Evolutionary conservation across 2,329 filamentous ascomycete species (phyloP).

Genomic region (Aureobasidium sp.): DNA sequence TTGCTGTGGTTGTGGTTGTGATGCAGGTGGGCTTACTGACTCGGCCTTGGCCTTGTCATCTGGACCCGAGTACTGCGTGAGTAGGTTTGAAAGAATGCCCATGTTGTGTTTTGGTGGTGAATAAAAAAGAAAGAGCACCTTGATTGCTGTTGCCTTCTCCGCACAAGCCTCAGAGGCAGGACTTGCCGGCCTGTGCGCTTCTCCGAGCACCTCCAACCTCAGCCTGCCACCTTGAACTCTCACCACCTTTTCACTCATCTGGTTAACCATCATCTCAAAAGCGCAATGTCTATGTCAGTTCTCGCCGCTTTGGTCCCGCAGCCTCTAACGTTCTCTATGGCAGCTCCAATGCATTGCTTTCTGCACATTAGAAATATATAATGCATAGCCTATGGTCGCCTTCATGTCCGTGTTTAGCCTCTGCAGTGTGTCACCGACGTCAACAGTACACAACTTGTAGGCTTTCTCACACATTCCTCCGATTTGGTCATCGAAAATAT

Average conservation of each 20-base stretch:
- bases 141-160: constrained; percentile 3
- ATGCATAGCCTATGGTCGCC: background rate
- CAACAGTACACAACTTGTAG: background rate
- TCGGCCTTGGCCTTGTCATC: background rate
- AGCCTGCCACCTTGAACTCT: background rate
- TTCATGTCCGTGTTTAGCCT: background rate
- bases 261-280: background rate
- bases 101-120: background rate
- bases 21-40: background rate
- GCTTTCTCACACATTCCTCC: background rate
- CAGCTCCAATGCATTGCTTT: background rate
- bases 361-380: background rate
- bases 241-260: too few species aligned
- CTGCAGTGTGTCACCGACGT: background rate
- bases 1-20: background rate
- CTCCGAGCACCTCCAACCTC: background rate
- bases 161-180: background rate
- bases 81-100: constrained; percentile 6
- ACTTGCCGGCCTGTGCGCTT: background rate
- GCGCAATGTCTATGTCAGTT: background rate
- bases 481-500: background rate
- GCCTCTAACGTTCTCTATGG: background rate
- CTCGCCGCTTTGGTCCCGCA: background rate
- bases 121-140: background rate
- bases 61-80: background rate